Base-by-base conservation (phyloP, 2,329 filamentous ascomycete genomes). In the Berkeleyomyces basicola region DNA sequence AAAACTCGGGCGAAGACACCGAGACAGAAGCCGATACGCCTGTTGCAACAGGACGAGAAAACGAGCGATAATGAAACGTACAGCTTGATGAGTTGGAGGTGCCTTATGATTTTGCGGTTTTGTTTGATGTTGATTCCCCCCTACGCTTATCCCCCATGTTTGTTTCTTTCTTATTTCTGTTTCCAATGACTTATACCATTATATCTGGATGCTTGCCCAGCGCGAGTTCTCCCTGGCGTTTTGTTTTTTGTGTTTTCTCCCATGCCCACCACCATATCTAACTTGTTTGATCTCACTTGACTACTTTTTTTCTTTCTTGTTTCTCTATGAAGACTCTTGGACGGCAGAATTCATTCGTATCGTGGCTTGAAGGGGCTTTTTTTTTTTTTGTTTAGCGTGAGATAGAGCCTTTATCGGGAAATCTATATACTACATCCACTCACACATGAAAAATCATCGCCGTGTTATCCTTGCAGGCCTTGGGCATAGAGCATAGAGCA, bases 1-100 rank as follows among this genome's bases (percentile, higher is more conserved):
- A 63, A 31, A 67, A 67, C 10, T 53, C 49, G 33, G 68, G 70
- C n/a, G 69, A 70, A 44, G 68, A 59, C 6, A 67, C 68, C 3
- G 58, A 60, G 16, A 66, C 63, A 59, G 43, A 67, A 64, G 46
- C 58, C 1, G 60, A 61, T 16, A 60, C 57, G 9, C 47, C 49
- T 6, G 63, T 64, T 58, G 63, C 46, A 14, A 61, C 58, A 11
- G 55, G 39, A 23, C 23, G 16, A 39, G 61, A 53, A 51, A 37
- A 23, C 5, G 9, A 40, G 43, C 14, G 40, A 4, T 53, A 33
- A 49, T 62, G 47, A 62, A 40, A 36, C 23, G 36, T 14, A 37
- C 53, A 10, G 23, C 16, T 6, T 33, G 16, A 33, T 33, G 53
- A 58, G 53, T n/a, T n/a, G 37, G n/a, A 58, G 16, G n/a, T 58